Conservation (phyloP, 305 asterid genomes). For the Fraxinus paxiana region DNA sequence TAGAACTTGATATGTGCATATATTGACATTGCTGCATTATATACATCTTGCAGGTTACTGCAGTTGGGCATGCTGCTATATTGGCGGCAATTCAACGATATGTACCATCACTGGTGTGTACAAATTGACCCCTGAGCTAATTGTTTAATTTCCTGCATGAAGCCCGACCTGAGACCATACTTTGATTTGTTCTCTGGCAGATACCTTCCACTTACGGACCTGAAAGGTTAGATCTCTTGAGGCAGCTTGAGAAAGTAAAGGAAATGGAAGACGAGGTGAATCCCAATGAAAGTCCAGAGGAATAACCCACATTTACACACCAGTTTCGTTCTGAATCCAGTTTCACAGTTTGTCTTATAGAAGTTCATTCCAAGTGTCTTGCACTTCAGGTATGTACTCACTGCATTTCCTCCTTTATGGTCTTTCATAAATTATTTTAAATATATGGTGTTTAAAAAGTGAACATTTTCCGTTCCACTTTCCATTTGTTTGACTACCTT, state of each 20-base stretch:
- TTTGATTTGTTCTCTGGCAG: slow-evolving; percentile 25
- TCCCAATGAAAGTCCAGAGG: slow-evolving; percentile 45
- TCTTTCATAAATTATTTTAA: slow-evolving; percentile 59
- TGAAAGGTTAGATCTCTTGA: slow-evolving; percentile 45
- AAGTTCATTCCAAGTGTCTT: slow-evolving; percentile 72
- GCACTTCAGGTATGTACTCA: slow-evolving; percentile 69
- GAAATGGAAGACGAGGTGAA: slow-evolving; percentile 69
- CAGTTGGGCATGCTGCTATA: slow-evolving; percentile 54
- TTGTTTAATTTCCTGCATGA: slow-evolving; percentile 16
- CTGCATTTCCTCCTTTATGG: slow-evolving; percentile 65
- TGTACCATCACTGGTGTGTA: slow-evolving; percentile 72
- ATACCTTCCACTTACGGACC: slow-evolving; percentile 53
- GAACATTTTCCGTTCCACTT: background rate
- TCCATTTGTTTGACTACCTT: slow-evolving; percentile 44
- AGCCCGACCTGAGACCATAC: slow-evolving; percentile 10
- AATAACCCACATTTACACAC: slow-evolving; percentile 21
- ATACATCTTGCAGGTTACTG: slow-evolving; percentile 45
- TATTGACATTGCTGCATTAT: slow-evolving; percentile 25
- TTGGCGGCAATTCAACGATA: slow-evolving; percentile 92
- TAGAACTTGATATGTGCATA: slow-evolving; percentile 10
- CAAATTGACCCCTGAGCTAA: slow-evolving; percentile 2
- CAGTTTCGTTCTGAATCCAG: background rate
- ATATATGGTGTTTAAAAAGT: slow-evolving; percentile 48
- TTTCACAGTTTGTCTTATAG: slow-evolving; percentile 34
- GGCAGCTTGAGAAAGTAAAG: slow-evolving; percentile 88